phyloP scores from a whole-genome alignment of 305 asterid genomes.

The Fraxinus latifolia region DNA sequence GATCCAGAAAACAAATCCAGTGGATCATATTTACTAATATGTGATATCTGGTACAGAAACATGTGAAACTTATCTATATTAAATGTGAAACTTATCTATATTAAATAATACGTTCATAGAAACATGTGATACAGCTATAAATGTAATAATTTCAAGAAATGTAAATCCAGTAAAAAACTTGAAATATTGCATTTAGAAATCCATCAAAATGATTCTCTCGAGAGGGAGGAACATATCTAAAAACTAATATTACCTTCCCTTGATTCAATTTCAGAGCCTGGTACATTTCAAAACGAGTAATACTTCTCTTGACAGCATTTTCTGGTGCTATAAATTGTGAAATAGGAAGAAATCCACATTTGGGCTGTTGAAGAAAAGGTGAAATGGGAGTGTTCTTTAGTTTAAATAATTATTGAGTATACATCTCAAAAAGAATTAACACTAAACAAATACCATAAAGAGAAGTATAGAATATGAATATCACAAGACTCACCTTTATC shows the following conservation, averaged over 20 bases:
- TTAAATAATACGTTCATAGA: conserved; percentile 18
- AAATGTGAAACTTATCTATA: conserved; percentile 20
- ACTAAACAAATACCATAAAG: conserved; percentile 15
- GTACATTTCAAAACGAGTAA: conserved; percentile 79
- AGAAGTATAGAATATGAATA: conserved; percentile 1
- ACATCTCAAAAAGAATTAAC: conserved; percentile 14
- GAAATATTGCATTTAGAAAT: conserved; percentile 7
- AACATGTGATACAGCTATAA: background rate
- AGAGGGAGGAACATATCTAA: conserved; percentile 7
- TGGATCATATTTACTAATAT: conserved; percentile 77
- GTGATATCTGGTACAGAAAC: conserved; percentile 55
- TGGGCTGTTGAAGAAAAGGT: conserved; percentile 60
- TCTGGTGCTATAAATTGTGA: conserved; percentile 69
- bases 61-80: conserved; percentile 22
- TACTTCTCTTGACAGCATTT: conserved; percentile 60
- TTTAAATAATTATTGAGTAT: conserved; percentile 1
- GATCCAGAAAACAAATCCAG: conserved; percentile 80
- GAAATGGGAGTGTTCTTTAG: conserved; percentile 17
- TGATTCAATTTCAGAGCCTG: conserved; percentile 67
- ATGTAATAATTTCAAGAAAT: conserved; percentile 13
- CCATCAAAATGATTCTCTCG: conserved; percentile 8
- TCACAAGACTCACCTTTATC: conserved; percentile 66
- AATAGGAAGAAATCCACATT: conserved; percentile 79
- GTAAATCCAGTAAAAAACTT: conserved; percentile 3
- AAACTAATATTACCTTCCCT: conserved; percentile 52